phyloP scores from a whole-genome alignment of 2,329 filamentous ascomycete genomes.

The Aureobasidium melanogenum region DNA sequence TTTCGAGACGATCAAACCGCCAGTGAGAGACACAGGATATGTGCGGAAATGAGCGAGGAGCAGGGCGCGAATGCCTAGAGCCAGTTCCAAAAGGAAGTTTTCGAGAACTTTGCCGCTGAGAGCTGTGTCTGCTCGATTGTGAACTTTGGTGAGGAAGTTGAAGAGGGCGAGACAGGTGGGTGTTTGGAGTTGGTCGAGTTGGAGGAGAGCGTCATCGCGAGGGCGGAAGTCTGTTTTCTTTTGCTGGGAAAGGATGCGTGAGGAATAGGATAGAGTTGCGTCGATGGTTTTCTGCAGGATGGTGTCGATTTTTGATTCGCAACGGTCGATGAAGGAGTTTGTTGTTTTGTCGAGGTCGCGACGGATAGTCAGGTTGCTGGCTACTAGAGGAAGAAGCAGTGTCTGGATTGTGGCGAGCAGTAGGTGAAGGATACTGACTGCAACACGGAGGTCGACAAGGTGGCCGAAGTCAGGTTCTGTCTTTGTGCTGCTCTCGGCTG shows the following conservation, averaged over 20 bases:
- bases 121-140: conserved; percentile 54
- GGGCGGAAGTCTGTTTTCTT: conserved; percentile 86
- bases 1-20: conserved; percentile 89
- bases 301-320: conserved; percentile 74
- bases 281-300: conserved; percentile 62
- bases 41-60: conserved; percentile 91
- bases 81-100: conserved; percentile 75
- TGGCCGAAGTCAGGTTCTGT: conserved; percentile 82
- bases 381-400: conserved; percentile 80
- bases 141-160: conserved; percentile 61
- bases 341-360: conserved; percentile 82
- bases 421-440: conserved; percentile 82
- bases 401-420: conserved; percentile 89
- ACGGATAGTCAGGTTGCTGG: conserved; percentile 81
- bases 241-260: conserved; percentile 63
- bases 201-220: conserved; percentile 66
- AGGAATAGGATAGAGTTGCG: conserved; percentile 67
- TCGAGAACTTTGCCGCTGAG: conserved; percentile 79
- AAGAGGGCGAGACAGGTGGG: conserved; percentile 74
- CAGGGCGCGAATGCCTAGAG: conserved; percentile 64
- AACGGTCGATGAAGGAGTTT: conserved; percentile 60
- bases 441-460: conserved; percentile 66
- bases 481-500: conserved; percentile 66
- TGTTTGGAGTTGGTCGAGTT: conserved; percentile 65
- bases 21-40: conserved; percentile 86